Percentiles rank a stretch among this genome's conserved stretches.
Evolutionary conservation across 2,329 filamentous ascomycete genomes (phyloP).

Genomic region (Sclerotinia trifoliorum): DNA sequence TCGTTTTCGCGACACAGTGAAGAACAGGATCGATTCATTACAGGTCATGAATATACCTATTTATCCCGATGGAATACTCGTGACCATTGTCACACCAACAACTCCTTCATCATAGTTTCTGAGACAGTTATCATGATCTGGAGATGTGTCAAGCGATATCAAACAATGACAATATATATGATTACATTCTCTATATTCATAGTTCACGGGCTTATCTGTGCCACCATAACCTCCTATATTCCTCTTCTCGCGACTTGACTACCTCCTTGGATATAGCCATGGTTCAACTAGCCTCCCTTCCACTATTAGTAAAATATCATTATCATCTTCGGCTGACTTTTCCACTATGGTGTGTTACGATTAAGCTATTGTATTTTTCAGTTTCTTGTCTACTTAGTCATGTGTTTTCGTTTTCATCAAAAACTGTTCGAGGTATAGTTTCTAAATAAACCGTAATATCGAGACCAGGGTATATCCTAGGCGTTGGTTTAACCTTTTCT

Average conservation of each 20-base stretch:
- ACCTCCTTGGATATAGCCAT: background rate
- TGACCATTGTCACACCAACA: background rate
- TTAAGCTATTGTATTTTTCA: background rate
- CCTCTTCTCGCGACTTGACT: background rate
- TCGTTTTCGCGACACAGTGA: background rate
- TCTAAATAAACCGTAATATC: background rate
- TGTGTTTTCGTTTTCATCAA: background rate
- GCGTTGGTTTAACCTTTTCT: background rate
- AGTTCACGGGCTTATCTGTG: background rate
- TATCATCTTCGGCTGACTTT: background rate
- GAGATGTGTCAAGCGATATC: background rate
- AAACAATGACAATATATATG: background rate
- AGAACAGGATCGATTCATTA: background rate
- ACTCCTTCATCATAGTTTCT: background rate
- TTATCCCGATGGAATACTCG: background rate
- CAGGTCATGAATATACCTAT: background rate
- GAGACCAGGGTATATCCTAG: background rate
- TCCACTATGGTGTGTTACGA: background rate
- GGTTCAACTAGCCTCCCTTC: background rate
- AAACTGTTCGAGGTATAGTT: background rate
- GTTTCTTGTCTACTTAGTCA: background rate
- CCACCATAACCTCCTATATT: background rate
- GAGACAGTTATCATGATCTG: background rate
- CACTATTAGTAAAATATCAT: background rate
- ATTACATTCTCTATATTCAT: background rate